Conservation (phyloP, 352 stramenopile genomes). For the Saprolegnia diclina region DNA sequence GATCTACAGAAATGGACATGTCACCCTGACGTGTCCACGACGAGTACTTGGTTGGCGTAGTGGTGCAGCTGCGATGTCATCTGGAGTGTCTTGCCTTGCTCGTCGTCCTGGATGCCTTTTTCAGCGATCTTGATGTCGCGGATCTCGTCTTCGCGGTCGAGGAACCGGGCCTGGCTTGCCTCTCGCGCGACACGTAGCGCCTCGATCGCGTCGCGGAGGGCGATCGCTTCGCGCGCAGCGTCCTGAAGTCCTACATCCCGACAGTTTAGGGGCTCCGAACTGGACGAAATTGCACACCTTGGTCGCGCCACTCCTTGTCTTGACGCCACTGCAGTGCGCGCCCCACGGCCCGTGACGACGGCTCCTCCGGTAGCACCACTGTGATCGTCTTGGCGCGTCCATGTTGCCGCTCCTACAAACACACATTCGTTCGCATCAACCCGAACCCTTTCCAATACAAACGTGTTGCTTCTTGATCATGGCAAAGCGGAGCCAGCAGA, state of each 20-base stretch:
- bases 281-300: conserved; percentile 5
- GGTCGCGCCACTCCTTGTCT: conserved; percentile 45
- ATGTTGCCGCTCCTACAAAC: background rate
- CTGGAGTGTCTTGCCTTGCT: conserved; percentile 41
- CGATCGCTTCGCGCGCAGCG: conserved; percentile 34
- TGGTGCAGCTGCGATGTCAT: conserved; percentile 31
- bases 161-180: conserved; percentile 33
- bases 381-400: background rate
- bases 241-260: conserved; percentile 32
- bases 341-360: background rate
- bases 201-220: conserved; percentile 38
- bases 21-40: conserved; percentile 43
- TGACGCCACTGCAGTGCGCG: conserved; percentile 39
- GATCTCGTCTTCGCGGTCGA: conserved; percentile 37
- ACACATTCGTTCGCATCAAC: no score
- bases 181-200: conserved; percentile 35
- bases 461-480: conserved; percentile 33
- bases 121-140: conserved; percentile 38
- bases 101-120: conserved; percentile 44
- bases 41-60: conserved; percentile 22
- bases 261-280: no score
- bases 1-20: no score
- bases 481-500: conserved; percentile 39
- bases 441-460: background rate
- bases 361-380: background rate